A percentile compares a stretch with the other conserved stretches of the same genome.
phyloP scores from a whole-genome alignment of 1,284 basidiomycete genomes.

The Microbotryum silenes-acaulis region DNA sequence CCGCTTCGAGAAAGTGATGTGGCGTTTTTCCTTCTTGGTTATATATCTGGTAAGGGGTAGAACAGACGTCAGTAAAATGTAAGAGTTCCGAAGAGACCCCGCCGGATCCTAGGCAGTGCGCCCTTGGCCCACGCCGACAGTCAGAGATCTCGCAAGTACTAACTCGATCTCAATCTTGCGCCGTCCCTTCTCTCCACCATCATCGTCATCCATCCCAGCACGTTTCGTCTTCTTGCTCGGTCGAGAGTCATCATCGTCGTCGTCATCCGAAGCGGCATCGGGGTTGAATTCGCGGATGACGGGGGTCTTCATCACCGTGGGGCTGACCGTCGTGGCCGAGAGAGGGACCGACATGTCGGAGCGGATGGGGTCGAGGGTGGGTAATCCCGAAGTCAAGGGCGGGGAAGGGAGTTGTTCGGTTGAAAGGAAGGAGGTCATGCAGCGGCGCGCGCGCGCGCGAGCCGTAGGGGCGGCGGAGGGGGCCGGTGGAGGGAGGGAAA shows the following conservation, averaged over 20 bases:
- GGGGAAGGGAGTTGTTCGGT: neutral
- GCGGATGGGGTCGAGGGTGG: neutral
- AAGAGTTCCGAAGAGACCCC: too few relatives aligned
- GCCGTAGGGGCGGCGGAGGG: neutral
- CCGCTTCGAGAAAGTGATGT: conserved; percentile 99
- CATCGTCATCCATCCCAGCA: neutral
- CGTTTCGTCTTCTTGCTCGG: conserved; percentile 25
- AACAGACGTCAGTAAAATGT: neutral
- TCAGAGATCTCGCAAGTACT: conserved; percentile 20
- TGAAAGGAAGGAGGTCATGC: too few relatives aligned
- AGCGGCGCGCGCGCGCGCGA: neutral
- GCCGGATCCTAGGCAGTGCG: too few relatives aligned
- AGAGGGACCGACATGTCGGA: too few relatives aligned
- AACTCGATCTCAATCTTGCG: conserved; percentile 99
- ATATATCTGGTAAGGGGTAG: neutral
- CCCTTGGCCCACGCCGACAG: too few relatives aligned
- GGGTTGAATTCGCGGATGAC: conserved; percentile 23
- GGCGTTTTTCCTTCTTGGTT: conserved; percentile 50
- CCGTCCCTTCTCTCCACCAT: conserved; percentile 50
- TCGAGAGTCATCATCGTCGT: conserved; percentile 24
- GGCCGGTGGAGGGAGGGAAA: neutral
- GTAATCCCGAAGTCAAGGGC: neutral
- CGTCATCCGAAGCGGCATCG: conserved; percentile 19
- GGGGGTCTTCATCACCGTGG: neutral
- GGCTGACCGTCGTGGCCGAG: too few relatives aligned